phyloP scores from a whole-genome alignment of 495 filamentous ascomycete species.

The Podospora didyma region DNA sequence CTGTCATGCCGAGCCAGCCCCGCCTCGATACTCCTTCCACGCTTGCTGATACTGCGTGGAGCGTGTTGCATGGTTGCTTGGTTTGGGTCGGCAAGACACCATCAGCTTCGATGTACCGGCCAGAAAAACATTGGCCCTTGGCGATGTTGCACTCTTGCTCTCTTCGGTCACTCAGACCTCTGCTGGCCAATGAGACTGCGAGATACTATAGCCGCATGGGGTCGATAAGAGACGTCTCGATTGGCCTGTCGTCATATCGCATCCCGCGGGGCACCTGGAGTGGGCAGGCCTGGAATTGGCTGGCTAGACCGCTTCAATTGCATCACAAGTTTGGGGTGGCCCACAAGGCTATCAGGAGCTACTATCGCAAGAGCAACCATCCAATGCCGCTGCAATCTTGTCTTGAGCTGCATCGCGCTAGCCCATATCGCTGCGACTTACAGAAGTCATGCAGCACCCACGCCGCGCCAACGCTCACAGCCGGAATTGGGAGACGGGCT shows the following conservation, averaged over 20 bases:
- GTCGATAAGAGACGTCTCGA: conserved; percentile 27
- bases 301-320: conserved; percentile 22
- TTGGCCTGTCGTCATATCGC: conserved; percentile 32
- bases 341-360: conserved; percentile 15
- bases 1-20: background rate
- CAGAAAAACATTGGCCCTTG: background rate
- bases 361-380: conserved; percentile 9
- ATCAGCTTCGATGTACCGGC: background rate
- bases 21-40: background rate
- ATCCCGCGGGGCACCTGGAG: conserved; percentile 28
- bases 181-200: conserved; percentile 16
- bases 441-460: conserved; percentile 17
- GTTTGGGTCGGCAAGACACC: background rate
- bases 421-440: conserved; percentile 7
- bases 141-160: conserved; percentile 6
- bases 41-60: background rate
- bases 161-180: background rate
- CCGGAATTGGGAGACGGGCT: background rate
- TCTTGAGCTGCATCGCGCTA: conserved; percentile 11
- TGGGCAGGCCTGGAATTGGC: conserved; percentile 23
- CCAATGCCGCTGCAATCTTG: conserved; percentile 7
- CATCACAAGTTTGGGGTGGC: conserved; percentile 18
- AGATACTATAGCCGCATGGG: conserved; percentile 22
- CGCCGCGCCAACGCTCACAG: conserved; percentile 8
- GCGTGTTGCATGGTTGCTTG: background rate